Base-by-base conservation (phyloP, 2,329 filamentous ascomycete genomes). In the Phyllosticta citribraziliensis region DNA sequence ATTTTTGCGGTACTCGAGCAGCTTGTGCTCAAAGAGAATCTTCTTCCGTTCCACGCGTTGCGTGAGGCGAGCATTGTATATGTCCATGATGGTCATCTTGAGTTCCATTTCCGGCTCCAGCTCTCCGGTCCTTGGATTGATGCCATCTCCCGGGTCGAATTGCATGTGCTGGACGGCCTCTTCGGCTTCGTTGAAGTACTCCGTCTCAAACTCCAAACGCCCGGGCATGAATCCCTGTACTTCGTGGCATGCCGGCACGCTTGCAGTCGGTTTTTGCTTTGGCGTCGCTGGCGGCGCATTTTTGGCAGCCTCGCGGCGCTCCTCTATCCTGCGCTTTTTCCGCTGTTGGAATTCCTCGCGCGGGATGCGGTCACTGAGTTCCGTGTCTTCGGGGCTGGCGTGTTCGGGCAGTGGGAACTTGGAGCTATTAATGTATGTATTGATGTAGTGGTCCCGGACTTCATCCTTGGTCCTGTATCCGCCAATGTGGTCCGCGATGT, bases 151-250 rank as follows among this genome's bases (percentile, higher is more conserved):
- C 0, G 94, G 93, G 62, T 97, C 93, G 69, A 99, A 99, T 65
- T 95, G 89, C 92, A 99, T 97, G 65, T 96, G 87, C 73, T 99
- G 94, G 2, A 99, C 94, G 0, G 93, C 93, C 75, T 97, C 95
- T 76, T 99, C 94, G 0, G 94, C 94, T 69, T 99, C 94, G 69
- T 99, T 99, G 70, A 93, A 89, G 71, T 96, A 94, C 69, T 99
- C 94, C 0, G 90, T 97, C 79, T 99, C 94, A 65, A 99, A 99
- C 70, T 99, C 94, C 65, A 99, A 76, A 51, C 94, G 91, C 53
- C 94, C 94, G 2, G 94, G 94, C 94, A 99, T 99, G 73, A 96
- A 99, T 2, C 94, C 94, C 74, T 97, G 91, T 47, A 99, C 94
- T 75, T 99, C 94, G 78, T 99, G 94, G 73, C 94, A 99, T 35